These are phyloP conservation scores for Aspergillus candidus DNA, from an alignment of 2,329 filamentous ascomycete genomes.

Conservation along the genomic window DNA sequence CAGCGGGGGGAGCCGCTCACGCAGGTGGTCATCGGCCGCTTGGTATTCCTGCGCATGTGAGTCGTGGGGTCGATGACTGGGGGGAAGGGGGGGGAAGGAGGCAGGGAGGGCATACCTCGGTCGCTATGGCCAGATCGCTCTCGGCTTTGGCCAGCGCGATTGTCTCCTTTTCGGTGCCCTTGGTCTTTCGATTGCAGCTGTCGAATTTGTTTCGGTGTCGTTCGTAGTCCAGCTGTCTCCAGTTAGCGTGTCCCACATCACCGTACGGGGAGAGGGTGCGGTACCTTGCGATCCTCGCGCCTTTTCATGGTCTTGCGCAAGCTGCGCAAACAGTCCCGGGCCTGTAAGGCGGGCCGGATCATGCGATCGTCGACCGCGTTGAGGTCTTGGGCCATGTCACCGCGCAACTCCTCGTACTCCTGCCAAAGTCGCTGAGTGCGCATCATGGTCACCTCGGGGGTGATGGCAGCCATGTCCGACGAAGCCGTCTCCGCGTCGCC, in stretches of 20 bases:
- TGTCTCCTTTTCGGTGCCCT: conserved; percentile 67
- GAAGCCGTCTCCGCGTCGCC: conserved; percentile 56
- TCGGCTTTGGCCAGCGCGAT: conserved; percentile 64
- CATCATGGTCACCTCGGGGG: conserved; percentile 57
- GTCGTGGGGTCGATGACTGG: not conserved
- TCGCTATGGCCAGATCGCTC: conserved; percentile 59
- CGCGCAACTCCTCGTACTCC: conserved; percentile 64
- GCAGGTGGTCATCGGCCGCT: conserved; percentile 67
- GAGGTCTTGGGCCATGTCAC: conserved; percentile 66
- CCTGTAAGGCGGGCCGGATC: conserved; percentile 62
- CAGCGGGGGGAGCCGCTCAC: conserved; percentile 63
- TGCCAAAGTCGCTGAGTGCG: conserved; percentile 60
- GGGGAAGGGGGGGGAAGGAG: not conserved
- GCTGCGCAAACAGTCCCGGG: conserved; percentile 62
- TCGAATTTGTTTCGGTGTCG: conserved; percentile 66
- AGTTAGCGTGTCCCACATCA: not conserved
- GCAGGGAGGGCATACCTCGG: conserved; percentile 47
- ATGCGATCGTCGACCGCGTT: conserved; percentile 63
- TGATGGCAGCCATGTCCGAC: conserved; percentile 52
- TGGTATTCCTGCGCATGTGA: conserved; percentile 57
- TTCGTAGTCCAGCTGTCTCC: conserved; percentile 66
- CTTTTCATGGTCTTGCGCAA: conserved; percentile 81
- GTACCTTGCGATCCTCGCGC: conserved; percentile 67
- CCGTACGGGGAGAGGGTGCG: not conserved
- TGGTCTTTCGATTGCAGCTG: conserved; percentile 63